Evolutionary conservation across 2,329 filamentous ascomycete species (phyloP).

Genomic region (Colletotrichum salicis): DNA sequence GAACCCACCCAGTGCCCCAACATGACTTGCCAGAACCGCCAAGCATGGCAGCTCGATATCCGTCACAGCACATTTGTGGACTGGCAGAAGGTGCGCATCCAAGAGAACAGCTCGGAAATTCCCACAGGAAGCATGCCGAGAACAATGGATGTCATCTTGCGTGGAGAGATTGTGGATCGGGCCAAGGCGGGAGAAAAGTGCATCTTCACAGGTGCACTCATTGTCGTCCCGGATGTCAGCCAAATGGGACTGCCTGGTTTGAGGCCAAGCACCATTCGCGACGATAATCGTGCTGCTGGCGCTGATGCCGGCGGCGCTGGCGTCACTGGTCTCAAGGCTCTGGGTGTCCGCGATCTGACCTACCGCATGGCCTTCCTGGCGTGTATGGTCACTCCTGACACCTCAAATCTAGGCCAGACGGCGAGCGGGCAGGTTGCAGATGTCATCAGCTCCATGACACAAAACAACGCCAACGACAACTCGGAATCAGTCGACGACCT

Average conservation of each 20-base stretch:
- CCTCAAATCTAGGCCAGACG: constrained; percentile 80
- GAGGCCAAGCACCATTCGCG: constrained; percentile 83
- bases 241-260: constrained; percentile 91
- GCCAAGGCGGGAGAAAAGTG: constrained; percentile 98
- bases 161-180: constrained; percentile 96
- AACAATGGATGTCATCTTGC: constrained; percentile 95
- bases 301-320: constrained; percentile 86
- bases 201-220: constrained; percentile 94
- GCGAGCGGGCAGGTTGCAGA: constrained; percentile 82
- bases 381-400: constrained; percentile 94
- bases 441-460: constrained; percentile 85
- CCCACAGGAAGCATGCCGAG: constrained; percentile 98
- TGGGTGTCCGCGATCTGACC: constrained; percentile 94
- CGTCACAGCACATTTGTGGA: constrained; percentile 97
- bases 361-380: constrained; percentile 97
- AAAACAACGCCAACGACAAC: constrained; percentile 73
- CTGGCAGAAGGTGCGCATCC: constrained; percentile 98
- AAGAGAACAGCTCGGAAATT: constrained; percentile 98
- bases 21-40: constrained; percentile 83
- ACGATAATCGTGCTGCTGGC: constrained; percentile 77
- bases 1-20: constrained; percentile 98
- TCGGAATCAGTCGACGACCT: constrained; percentile 82
- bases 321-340: constrained; percentile 86
- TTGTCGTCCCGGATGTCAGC: constrained; percentile 96
- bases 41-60: constrained; percentile 97